Percentiles rank a stretch among this genome's conserved stretches.
These are phyloP conservation scores for Xylariaceae sp. DNA, from an alignment of 2,329 filamentous ascomycete genomes.

Conservation along the genomic window DNA sequence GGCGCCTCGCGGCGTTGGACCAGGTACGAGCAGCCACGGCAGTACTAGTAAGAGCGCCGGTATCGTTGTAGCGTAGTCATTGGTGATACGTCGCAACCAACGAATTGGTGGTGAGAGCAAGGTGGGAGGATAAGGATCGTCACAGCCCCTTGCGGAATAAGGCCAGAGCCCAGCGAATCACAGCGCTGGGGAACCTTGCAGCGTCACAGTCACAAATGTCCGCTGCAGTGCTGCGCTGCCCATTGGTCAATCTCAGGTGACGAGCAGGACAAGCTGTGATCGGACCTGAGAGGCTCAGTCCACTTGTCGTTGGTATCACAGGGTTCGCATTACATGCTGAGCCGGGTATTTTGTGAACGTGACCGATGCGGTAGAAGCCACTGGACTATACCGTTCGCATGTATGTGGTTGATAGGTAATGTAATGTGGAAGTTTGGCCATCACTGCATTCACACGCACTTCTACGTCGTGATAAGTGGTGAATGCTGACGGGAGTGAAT, in stretches of 20 bases:
- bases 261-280: conserved; percentile 6
- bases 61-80: not conserved
- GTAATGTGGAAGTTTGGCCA: not conserved
- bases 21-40: not conserved
- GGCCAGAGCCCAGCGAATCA: conserved; percentile 9
- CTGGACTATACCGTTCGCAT: not conserved
- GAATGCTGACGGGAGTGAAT: too few relatives aligned
- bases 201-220: conserved; percentile 18
- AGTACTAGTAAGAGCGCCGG: not conserved
- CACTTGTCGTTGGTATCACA: conserved; percentile 19
- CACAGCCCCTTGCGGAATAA: conserved; percentile 10
- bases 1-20: not conserved
- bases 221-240: not conserved
- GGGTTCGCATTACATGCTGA: not conserved
- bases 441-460: conserved; percentile 3
- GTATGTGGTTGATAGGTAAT: not conserved
- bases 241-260: conserved; percentile 18
- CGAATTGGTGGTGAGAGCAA: conserved; percentile 4
- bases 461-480: too few relatives aligned
- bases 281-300: conserved; percentile 5
- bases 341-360: conserved; percentile 13
- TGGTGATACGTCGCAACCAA: not conserved
- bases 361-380: conserved; percentile 11
- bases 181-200: conserved; percentile 16
- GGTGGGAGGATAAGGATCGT: conserved; percentile 18